Conservation (phyloP, 768 basidiomycete species). For the Cystobasidium ongulense region DNA sequence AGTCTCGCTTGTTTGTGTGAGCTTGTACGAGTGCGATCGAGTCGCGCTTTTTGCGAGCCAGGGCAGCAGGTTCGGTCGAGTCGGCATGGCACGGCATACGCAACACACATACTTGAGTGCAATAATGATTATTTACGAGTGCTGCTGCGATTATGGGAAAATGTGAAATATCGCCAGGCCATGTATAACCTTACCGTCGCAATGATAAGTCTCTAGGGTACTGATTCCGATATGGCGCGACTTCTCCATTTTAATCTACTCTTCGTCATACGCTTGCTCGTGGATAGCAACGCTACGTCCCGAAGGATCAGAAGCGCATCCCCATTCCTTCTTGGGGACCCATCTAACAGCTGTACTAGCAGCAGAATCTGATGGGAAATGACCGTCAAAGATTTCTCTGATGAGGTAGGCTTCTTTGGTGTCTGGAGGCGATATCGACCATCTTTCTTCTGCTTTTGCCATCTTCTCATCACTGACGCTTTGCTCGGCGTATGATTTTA, state of each 20-base stretch:
- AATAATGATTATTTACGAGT: no score
- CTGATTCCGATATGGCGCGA: not conserved
- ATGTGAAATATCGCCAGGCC: no score
- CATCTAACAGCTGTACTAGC: constrained; percentile 84
- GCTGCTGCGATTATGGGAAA: no score
- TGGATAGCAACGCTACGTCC: constrained; percentile 94
- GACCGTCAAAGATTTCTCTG: constrained; percentile 80
- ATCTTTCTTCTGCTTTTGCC: constrained; percentile 62
- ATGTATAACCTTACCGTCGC: not conserved
- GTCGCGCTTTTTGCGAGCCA: no score
- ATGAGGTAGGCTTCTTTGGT: constrained; percentile 96
- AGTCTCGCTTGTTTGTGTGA: no score
- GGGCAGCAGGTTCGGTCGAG: no score
- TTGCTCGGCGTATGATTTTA: constrained; percentile 75
- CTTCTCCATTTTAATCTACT: not conserved
- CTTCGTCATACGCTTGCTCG: constrained; percentile 67
- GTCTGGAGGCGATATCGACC: constrained; percentile 71
- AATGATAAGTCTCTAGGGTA: not conserved
- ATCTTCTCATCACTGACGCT: constrained; percentile 75
- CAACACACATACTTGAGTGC: no score
- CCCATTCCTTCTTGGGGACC: constrained; percentile 67
- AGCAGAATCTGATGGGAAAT: constrained; percentile 74
- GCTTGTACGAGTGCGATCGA: no score
- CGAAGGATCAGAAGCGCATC: constrained; percentile 85
- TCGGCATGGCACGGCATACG: no score